Evolutionary conservation across 371 early-diverging fungal genomes (phyloP).

Genomic region (Pancytospora philotis): DNA sequence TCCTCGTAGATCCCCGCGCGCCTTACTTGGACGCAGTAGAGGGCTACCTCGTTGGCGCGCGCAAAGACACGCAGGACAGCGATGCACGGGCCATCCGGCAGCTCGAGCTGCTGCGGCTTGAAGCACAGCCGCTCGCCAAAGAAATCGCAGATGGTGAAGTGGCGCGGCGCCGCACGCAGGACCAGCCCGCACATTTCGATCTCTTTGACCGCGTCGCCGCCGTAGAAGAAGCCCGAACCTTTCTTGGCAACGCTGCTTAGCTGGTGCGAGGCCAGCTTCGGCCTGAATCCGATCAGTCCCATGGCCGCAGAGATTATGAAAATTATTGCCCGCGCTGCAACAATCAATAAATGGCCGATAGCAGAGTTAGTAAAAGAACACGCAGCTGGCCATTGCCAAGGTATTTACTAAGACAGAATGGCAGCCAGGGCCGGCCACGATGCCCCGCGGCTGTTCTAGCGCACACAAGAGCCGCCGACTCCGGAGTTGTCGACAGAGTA

Average conservation of each 20-base stretch:
- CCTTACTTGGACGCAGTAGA: slow-evolving; percentile 5
- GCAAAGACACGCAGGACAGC: neutral
- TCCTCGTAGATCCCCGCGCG: slow-evolving; percentile 9
- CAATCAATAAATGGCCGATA: no score
- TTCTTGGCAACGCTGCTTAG: neutral
- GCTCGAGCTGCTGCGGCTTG: neutral
- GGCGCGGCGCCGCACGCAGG: neutral
- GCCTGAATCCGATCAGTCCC: neutral
- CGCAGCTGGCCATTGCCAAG: no score
- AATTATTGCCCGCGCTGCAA: no score
- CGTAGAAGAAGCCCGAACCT: neutral
- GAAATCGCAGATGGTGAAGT: neutral
- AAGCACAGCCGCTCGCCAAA: neutral
- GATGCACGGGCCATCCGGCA: neutral
- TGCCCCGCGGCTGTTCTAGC: no score
- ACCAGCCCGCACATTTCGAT: neutral
- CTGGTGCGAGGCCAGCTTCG: neutral
- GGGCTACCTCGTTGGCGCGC: neutral
- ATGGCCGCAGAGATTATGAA: no score
- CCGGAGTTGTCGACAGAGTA: no score
- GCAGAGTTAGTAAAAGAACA: no score
- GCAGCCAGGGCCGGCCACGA: no score
- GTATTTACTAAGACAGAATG: no score
- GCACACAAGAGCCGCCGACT: no score
- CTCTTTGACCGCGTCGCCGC: neutral